A percentile compares a stretch with the other conserved stretches of the same genome.
These are phyloP conservation scores for Penicillium sp. DNA, from an alignment of 2,329 filamentous ascomycete genomes.

Conservation along the genomic window DNA sequence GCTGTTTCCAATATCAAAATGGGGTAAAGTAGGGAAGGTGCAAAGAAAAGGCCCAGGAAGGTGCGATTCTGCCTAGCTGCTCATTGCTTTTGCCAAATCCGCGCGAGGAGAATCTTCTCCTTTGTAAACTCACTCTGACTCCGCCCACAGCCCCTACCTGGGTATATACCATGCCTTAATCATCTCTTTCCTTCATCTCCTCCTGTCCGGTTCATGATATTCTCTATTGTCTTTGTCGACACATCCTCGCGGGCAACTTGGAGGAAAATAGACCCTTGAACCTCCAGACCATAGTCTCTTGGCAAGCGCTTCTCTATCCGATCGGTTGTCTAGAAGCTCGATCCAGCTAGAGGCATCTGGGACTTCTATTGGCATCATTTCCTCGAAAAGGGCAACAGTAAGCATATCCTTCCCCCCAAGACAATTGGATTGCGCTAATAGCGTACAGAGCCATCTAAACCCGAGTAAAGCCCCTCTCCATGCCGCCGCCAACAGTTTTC, in stretches of 20 bases:
- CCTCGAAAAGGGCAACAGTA: too few species aligned
- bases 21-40: neutral
- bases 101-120: too few species aligned
- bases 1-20: neutral
- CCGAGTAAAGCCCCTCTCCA: too few species aligned
- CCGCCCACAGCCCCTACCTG: neutral
- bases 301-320: too few species aligned
- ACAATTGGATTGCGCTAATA: too few species aligned
- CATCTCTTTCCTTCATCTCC: neutral
- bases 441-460: too few species aligned
- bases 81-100: neutral
- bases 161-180: neutral
- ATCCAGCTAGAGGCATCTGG: too few species aligned
- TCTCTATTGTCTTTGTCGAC: neutral
- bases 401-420: too few species aligned
- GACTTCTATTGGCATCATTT: too few species aligned
- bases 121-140: neutral
- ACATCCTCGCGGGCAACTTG: neutral
- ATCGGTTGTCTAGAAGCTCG: too few species aligned
- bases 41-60: neutral
- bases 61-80: neutral
- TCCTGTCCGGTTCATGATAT: neutral
- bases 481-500: too few species aligned
- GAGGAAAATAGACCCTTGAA: neutral
- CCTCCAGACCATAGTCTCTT: too few species aligned